These are phyloP conservation scores for Malus hybrid DNA, from an alignment of 331 rosid species.

Conservation along the genomic window DNA sequence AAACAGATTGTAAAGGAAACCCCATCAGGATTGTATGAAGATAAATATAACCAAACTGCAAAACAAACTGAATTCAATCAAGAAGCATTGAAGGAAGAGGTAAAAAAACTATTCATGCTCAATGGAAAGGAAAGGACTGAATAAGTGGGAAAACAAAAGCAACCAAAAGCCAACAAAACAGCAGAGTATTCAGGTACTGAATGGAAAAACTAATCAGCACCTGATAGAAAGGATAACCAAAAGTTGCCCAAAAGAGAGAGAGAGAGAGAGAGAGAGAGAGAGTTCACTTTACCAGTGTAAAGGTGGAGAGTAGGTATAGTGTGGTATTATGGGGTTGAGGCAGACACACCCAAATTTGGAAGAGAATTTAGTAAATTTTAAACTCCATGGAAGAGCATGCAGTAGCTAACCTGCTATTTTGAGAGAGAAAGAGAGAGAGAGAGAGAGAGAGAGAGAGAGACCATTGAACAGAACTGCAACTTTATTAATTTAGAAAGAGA, in stretches of 20 bases:
- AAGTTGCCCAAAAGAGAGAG: constrained; percentile 26
- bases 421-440: constrained; percentile 35
- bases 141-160: constrained; percentile 21
- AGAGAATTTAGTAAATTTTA: constrained; percentile 20
- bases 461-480: background rate
- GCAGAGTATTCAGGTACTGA: constrained; percentile 15
- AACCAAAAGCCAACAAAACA: constrained; percentile 5
- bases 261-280: constrained; percentile 8
- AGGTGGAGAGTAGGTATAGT: constrained; percentile 22
- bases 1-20: background rate
- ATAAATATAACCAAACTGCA: background rate
- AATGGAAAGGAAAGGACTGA: constrained; percentile 20
- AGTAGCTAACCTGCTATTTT: constrained; percentile 39
- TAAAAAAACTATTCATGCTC: constrained; percentile 15
- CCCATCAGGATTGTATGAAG: constrained; percentile 5
- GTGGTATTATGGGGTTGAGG: constrained; percentile 21
- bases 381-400: constrained; percentile 50
- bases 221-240: constrained; percentile 14
- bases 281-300: constrained; percentile 26
- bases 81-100: constrained; percentile 20
- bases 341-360: constrained; percentile 9
- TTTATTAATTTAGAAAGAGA: background rate
- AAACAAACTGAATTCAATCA: constrained; percentile 22
- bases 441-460: background rate
- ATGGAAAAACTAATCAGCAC: constrained; percentile 18